phyloP scores from a whole-genome alignment of 2,329 filamentous ascomycete species.

The Capronia americana region DNA sequence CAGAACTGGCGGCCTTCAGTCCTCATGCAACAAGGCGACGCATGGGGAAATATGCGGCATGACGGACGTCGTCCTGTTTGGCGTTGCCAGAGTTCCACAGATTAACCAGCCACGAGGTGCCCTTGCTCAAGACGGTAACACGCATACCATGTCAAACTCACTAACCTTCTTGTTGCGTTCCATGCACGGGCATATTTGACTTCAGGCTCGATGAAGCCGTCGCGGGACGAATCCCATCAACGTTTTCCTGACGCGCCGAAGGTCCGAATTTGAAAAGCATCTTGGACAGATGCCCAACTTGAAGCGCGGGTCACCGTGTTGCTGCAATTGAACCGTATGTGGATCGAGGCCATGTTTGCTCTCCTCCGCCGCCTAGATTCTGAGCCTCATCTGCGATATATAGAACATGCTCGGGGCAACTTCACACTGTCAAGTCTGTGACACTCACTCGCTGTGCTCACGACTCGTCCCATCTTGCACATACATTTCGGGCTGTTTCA shows the following conservation, averaged over 20 bases:
- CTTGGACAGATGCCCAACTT: slow-evolving; percentile 34
- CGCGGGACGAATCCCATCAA: slow-evolving; percentile 28
- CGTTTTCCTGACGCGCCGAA: slow-evolving; percentile 28
- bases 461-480: slow-evolving; percentile 36
- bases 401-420: slow-evolving; percentile 32
- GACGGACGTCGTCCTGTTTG: slow-evolving; percentile 34
- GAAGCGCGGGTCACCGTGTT: slow-evolving; percentile 15
- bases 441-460: slow-evolving; percentile 38
- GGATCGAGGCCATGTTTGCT: slow-evolving; percentile 34
- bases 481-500: slow-evolving; percentile 37
- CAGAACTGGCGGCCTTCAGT: slow-evolving; percentile 2
- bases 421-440: slow-evolving; percentile 31
- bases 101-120: slow-evolving; percentile 34
- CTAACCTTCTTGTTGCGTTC: slow-evolving; percentile 33
- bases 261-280: slow-evolving; percentile 34
- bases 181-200: slow-evolving; percentile 34
- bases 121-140: slow-evolving; percentile 29
- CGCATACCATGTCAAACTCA: slow-evolving; percentile 36
- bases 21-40: slow-evolving; percentile 33
- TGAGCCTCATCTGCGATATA: slow-evolving; percentile 31
- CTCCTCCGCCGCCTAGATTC: slow-evolving; percentile 20
- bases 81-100: slow-evolving; percentile 30
- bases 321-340: slow-evolving; percentile 19
- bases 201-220: slow-evolving; percentile 34
- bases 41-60: slow-evolving; percentile 33